Evolutionary conservation across 805 yeast species (phyloP), one percentile per base, ranked within the genome.

Genomic region (Candida pseudoglaebosa): DNA sequence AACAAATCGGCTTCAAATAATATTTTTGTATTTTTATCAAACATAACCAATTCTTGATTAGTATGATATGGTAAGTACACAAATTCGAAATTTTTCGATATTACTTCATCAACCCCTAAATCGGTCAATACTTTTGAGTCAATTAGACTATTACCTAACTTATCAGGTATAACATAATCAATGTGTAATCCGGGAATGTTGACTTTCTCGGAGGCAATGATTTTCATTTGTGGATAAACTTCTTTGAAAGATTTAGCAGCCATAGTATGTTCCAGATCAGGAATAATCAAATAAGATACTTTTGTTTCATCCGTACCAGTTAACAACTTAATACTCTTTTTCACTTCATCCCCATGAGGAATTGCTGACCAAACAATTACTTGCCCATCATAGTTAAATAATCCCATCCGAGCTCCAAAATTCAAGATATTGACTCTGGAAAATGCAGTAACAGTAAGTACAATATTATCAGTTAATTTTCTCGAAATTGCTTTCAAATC

Each of bases 251-350:
- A 70, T 18, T 57, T 51, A 9, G 80, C 75, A 2, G 82, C 84
- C 76, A 82, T 59, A 1, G 84, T 78, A 51, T 82, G 89, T 45
- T 78, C 84, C 22, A 46, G 50, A 50, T 82, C 85, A 2, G 88
- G 87, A 34, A 82, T 67, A 30, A 83, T 66, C 26, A 79, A 61
- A 44, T 77, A 73, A 2, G 71, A 54, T 29, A 79, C 65, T 20
- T 69, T 66, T 43, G 48, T 52, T 34, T 58, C 57, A 1, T 64
- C 56, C 3, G 58, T 54, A 4, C 62, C 64, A 1, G 63, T 53
- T 8, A 60, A 48, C 15, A 61, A 43, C 24, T 53, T 45, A 40
- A 78, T 43, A 1, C 73, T 66, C 28, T 59, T 57, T 17, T 61
- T 60, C 5, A 75, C 73, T 15, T 62, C 70, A 2, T 62, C 61